A percentile compares a stretch with the other conserved stretches of the same genome.
Conservation (phyloP, 202 grass and related monocot genomes). For the Brachypodium distachyon region DNA sequence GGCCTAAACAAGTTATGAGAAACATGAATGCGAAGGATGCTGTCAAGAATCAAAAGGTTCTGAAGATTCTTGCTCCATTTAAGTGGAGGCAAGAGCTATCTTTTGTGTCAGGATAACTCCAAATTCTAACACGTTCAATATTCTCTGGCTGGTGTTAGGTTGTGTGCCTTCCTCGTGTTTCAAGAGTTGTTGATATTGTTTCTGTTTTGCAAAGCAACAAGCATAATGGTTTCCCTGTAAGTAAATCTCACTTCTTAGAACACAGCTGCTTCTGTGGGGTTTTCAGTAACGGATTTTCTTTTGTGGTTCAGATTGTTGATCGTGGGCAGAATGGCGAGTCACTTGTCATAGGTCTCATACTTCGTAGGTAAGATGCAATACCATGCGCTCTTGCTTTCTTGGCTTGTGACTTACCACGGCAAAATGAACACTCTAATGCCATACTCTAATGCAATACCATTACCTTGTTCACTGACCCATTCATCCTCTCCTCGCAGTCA, state of each 20-base stretch:
- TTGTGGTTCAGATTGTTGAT: constrained; percentile 70
- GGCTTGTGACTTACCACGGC: too few relatives aligned
- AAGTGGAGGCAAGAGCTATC: neutral
- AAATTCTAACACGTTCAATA: constrained; percentile 24
- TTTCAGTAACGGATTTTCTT: neutral
- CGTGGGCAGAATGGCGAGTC: constrained; percentile 73
- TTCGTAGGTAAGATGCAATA: constrained; percentile 59
- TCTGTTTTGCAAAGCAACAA: constrained; percentile 74
- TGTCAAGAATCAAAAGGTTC: constrained; percentile 92
- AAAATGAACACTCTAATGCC: too few relatives aligned
- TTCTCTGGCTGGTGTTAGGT: constrained; percentile 52
- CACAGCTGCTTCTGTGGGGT: neutral
- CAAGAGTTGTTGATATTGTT: constrained; percentile 64
- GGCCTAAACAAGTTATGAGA: constrained; percentile 89
- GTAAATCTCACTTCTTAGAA: constrained; percentile 7
- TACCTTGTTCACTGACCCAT: constrained; percentile 13
- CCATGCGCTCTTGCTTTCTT: neutral
- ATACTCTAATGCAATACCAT: too few relatives aligned
- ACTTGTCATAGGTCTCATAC: constrained; percentile 90
- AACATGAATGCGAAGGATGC: constrained; percentile 77
- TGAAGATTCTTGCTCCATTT: constrained; percentile 4
- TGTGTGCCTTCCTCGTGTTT: constrained; percentile 66
- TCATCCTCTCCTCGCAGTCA: constrained; percentile 52
- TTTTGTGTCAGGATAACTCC: constrained; percentile 17
- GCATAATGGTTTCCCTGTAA: constrained; percentile 97